Base-by-base conservation (phyloP, 129 eudicot genomes). In the Glebionis coronaria region DNA sequence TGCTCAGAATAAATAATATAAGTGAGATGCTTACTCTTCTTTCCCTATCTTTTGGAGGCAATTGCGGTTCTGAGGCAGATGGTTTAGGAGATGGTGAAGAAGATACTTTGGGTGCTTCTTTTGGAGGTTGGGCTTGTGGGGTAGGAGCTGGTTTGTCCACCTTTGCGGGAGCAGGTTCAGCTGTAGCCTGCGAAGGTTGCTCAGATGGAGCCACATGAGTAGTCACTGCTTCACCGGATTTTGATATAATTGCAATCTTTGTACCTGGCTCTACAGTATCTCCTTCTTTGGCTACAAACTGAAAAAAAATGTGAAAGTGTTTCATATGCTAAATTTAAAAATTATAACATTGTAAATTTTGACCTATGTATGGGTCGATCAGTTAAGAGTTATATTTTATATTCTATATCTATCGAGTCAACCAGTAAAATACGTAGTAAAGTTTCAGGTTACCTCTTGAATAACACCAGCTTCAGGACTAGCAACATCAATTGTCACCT, bases 41-140 rank as follows among this genome's bases (percentile, higher is more conserved):
- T 78, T 84, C 90, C 49, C 90, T 78, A 53, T 84, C 90, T 69
- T 84, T 84, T 6, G 87, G 90, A 53, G 90, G 90, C 69, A 84
- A 78, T 44, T 74, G 81, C 61, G 90, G 90, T 76, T 84, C 90
- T 6, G 83, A 45, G 16, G 86, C 78, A 2, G 90, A 78, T 49
- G 79, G 54, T 79, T 67, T 81, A 52, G 90, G 53, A 64, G 82
- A 75, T 61, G 76, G 67, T 45, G 69, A 75, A 73, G 84, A 14
- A 50, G 81, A 61, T 23, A 9, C 76, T 29, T 68, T 78, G 44
- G 90, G 82, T 42, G 64, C 71, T 66, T 75, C 71, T 61, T 70
- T 60, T 67, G 78, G 71, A 21, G 64, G 62, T 25, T 71, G 44
- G 49, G 71, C 20, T 76, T 77, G 76, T 28, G 70, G 76, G n/a